Base-by-base conservation (phyloP, 352 stramenopile genomes). In the Globisporangium echinulatum region DNA sequence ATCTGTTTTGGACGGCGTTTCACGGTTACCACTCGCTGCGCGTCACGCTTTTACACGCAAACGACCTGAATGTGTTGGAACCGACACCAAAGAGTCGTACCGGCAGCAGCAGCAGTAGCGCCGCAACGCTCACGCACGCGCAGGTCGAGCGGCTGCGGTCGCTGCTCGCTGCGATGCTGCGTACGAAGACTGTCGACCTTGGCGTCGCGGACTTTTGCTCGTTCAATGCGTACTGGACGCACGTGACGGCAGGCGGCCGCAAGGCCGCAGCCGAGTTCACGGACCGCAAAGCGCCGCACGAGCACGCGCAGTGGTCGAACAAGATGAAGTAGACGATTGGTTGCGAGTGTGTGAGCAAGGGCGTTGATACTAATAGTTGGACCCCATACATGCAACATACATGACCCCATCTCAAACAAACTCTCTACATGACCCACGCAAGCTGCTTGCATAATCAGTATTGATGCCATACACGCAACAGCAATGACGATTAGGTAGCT, bases 191-290 rank as follows among this genome's bases (percentile, higher is more conserved):
- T 0, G 76, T 94, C 19, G 76, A 90, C 37, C 66, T 94, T 52
- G 71, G 70, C 25, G 74, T 77, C 2, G 69, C 77, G 17, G 85
- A 94, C 70, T 88, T 88, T 68, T 54, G 83, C 39, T 88, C 82
- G 42, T 94, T 94, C 67, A 88, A 91, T 52, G 71, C 72, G 37
- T 94, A 94, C 69, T 94, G 82, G 85, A 67, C 77, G 13, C 85
- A 94, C 61, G 79, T 94, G 1, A 87, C 76, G 15, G 63, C 75
- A 17, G 85, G 85, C 50, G 85, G 85, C 47, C 72, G 79, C 17
- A 72, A 87, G 36, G 71, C 82, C 1, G 85, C 85, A 38, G 69
- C 85, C 5, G 66, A 82, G 59, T 94, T 94, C 55, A 94, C 85
- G 61, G 70, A 89, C 58, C 81, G 85, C 61, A 92, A 92, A 64